phyloP scores from a whole-genome alignment of 352 stramenopile genomes.

The Phytophthora lateralis region DNA sequence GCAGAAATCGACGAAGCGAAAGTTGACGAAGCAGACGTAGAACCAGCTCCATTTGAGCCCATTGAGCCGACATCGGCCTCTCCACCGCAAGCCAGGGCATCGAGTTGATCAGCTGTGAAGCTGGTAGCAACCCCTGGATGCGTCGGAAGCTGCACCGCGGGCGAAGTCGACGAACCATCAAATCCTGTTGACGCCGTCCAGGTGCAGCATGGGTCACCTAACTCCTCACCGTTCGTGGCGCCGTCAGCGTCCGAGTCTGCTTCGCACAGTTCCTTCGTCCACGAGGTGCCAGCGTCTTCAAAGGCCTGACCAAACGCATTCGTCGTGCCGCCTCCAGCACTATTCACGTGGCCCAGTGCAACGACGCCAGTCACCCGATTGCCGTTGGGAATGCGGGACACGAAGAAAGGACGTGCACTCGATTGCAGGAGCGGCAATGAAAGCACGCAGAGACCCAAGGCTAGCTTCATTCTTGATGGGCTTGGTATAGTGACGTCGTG shows the following conservation, averaged over 20 bases:
- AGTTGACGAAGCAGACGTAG: constrained; percentile 16
- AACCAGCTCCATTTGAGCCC: constrained; percentile 10
- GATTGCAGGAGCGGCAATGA: constrained; percentile 10
- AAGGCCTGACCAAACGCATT: constrained; percentile 78
- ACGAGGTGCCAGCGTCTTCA: constrained; percentile 35
- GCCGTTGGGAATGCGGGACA: constrained; percentile 67
- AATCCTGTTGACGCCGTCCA: constrained; percentile 46
- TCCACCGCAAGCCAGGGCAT: constrained; percentile 38
- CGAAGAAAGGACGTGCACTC: constrained; percentile 48
- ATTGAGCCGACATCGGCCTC: constrained; percentile 25
- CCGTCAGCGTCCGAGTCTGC: constrained; percentile 80
- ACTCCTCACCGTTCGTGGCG: constrained; percentile 87
- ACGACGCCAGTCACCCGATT: constrained; percentile 46
- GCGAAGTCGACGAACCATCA: constrained; percentile 7
- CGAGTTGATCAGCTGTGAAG: constrained; percentile 43
- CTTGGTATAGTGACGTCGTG: background rate
- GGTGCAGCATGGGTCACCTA: constrained; percentile 86
- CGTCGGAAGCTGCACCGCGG: constrained; percentile 15
- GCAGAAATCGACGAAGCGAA: constrained; percentile 6
- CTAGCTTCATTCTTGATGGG: constrained; percentile 25
- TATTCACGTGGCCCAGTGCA: constrained; percentile 62
- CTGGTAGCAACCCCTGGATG: constrained; percentile 48
- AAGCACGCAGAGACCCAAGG: constrained; percentile 11
- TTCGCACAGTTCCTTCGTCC: constrained; percentile 66
- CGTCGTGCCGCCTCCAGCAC: constrained; percentile 47